These are phyloP conservation scores for Globisporangium carolinianum DNA, from an alignment of 352 stramenopile genomes.

Conservation along the genomic window DNA sequence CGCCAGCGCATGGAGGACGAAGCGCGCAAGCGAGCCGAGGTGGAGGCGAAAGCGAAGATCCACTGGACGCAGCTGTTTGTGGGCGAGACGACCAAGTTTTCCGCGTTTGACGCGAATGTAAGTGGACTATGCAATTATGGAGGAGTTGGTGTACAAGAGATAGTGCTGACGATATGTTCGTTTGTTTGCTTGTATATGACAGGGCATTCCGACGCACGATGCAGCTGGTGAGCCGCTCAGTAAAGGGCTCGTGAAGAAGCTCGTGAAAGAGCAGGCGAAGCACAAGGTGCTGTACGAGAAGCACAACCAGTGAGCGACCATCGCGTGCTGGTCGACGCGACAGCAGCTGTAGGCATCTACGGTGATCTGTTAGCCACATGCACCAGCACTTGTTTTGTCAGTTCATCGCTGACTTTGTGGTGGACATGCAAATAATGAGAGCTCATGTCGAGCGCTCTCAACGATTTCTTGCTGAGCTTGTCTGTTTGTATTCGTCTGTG, in stretches of 20 bases:
- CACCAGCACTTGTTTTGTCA: no score
- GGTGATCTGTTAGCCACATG: no score
- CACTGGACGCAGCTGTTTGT: conserved; percentile 91
- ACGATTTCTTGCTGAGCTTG: background rate
- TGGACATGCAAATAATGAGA: background rate
- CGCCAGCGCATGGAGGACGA: conserved; percentile 63
- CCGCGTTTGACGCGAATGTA: conserved; percentile 87
- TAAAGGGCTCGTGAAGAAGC: conserved; percentile 96
- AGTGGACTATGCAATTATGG: conserved; percentile 1
- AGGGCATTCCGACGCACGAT: conserved; percentile 94
- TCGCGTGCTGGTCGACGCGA: background rate
- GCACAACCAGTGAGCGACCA: conserved; percentile 26
- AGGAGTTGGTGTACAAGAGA: background rate
- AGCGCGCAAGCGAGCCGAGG: conserved; percentile 67
- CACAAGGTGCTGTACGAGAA: conserved; percentile 91
- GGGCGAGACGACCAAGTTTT: conserved; percentile 82
- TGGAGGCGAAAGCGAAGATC: conserved; percentile 88
- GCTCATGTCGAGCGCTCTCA: background rate
- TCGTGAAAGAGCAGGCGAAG: conserved; percentile 95
- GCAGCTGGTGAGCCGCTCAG: conserved; percentile 89
- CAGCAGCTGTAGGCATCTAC: no score
- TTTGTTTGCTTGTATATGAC: background rate
- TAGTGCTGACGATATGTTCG: background rate
- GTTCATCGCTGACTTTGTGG: no score
- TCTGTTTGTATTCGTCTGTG: background rate